Evolutionary conservation across 2,329 filamentous ascomycete genomes (phyloP), one percentile per base, ranked within the genome.

Genomic region (Nemania serpens): DNA sequence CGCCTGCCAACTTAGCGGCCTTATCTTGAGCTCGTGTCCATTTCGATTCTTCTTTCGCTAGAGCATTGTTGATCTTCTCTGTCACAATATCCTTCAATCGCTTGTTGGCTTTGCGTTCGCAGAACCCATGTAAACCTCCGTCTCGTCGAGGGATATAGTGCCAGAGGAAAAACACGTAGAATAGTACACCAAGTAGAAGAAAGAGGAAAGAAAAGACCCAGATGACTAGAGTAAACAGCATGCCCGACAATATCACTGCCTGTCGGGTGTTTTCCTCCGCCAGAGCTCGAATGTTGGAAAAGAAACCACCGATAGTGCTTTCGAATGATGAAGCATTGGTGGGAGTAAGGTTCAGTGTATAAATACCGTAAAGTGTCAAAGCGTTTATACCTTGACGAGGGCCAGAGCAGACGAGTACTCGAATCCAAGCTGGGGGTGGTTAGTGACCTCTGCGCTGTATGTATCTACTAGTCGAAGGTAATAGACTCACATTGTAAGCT

Each of bases 321-420:
- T 85, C 87, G 43, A 91, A 83, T 46, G 76, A 79, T 33, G 73
- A 72, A 25, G 76, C 74, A 10, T 78, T 77, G 13, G 77, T 75
- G 0, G 88, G 86, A n/a, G 91, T 81, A 2, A 97, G 81, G 67
- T 93, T 87, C 29, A 88, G 84, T 55, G 87, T 81, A 78, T 95
- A 91, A 39, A 97, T 90, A 0, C 92, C 91, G 72, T 91, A 93
- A 10, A 98, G 82, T 0, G 94, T 97, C 66, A 97, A 81, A 18
- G 87, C 93, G 71, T 99, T 99, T 75, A 98, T 85, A 50, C 89
- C 91, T 74, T 97, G 92, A 66, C 95, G 91, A 20, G 95, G 95
- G 0, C 93, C 95, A 73, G 96, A 93, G 68, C 94, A 96, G 63
- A 98, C 81, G 51, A 98, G 82, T 61, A 96, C 88, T 67, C 94